Base-by-base conservation (phyloP, 768 basidiomycete species). In the Serendipita indica region DNA sequence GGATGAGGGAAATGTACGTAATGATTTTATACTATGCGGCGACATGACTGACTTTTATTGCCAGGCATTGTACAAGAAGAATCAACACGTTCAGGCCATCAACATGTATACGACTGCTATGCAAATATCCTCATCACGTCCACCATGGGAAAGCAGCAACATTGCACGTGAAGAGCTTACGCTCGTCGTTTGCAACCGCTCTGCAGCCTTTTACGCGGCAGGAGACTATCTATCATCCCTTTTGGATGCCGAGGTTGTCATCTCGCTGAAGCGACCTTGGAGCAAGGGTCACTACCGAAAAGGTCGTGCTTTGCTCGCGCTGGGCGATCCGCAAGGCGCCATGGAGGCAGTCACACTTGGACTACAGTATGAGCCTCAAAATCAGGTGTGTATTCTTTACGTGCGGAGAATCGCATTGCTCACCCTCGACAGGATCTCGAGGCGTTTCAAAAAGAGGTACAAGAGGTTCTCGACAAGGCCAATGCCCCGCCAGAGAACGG, bases 211-310 rank as follows among this genome's bases (percentile, higher is more conserved):
- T 70, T 79, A 80, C 60, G 87, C 88, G 62, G 71, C 79, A 13
- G 80, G 79, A 7, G 89, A 93, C 69, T 84, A 74, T 64, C 75
- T 89, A 56, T 77, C 79, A 22, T 85, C 91, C 3, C 72, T 93
- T 5, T 82, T 82, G 27, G 96, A 99, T 66, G 92, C 96, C 0
- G 92, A 98, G 59, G 82, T 83, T 1, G 91, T 97, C 66, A 84
- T 96, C 39, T 71, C 79, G 62, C 72, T 96, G 57, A 86, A 90
- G 66, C 76, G 83, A 59, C 82, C 81, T 43, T 98, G 94, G 93
- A 80, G 86, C 65, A 99, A 98, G 67, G 96, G 92, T 0, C 89
- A 97, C 69, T 96, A 96, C 75, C 78, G 96, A 60, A 92, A 87
- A 67, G 87, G 89, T 1, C 90, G 89, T 67, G 90, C 94, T 0